Conservation (phyloP, 2,329 filamentous ascomycete genomes). For the Phaeomoniella chlamydospora region DNA sequence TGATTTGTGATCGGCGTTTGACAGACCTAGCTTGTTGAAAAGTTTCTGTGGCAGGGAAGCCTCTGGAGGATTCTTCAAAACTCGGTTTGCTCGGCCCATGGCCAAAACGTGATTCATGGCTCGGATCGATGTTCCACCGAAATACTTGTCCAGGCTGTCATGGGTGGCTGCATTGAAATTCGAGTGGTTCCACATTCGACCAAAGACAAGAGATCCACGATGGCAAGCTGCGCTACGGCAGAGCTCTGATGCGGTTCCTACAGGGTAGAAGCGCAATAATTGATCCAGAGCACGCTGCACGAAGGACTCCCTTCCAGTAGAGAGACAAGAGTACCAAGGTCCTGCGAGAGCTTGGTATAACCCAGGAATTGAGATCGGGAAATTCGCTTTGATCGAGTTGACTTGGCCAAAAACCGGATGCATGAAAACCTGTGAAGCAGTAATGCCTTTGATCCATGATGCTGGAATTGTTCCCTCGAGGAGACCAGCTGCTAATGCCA, state of each 20-base stretch:
- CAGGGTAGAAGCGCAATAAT: constrained; percentile 19
- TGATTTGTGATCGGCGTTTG: background rate
- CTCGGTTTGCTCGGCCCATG: constrained; percentile 10
- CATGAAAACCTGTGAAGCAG: constrained; percentile 12
- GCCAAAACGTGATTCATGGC: constrained; percentile 15
- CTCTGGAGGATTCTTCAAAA: too few species aligned
- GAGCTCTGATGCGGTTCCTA: constrained; percentile 12
- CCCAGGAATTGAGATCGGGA: background rate
- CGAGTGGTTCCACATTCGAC: constrained; percentile 19
- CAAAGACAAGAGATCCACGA: constrained; percentile 18
- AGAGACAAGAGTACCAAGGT: background rate
- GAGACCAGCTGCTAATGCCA: constrained; percentile 9
- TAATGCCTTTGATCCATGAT: constrained; percentile 7
- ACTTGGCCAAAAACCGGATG: constrained; percentile 2
- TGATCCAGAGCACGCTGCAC: constrained; percentile 10
- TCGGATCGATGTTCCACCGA: constrained; percentile 16
- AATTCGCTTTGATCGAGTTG: background rate
- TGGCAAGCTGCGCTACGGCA: constrained; percentile 19
- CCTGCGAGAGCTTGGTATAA: background rate
- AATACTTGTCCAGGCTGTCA: constrained; percentile 11
- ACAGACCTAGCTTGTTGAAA: too few species aligned
- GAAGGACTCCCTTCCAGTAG: background rate
- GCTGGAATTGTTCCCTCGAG: constrained; percentile 9
- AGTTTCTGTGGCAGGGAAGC: too few species aligned
- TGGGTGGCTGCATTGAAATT: constrained; percentile 20